phyloP scores from a whole-genome alignment of 345 rosid genomes.

The Linum trigynum region DNA sequence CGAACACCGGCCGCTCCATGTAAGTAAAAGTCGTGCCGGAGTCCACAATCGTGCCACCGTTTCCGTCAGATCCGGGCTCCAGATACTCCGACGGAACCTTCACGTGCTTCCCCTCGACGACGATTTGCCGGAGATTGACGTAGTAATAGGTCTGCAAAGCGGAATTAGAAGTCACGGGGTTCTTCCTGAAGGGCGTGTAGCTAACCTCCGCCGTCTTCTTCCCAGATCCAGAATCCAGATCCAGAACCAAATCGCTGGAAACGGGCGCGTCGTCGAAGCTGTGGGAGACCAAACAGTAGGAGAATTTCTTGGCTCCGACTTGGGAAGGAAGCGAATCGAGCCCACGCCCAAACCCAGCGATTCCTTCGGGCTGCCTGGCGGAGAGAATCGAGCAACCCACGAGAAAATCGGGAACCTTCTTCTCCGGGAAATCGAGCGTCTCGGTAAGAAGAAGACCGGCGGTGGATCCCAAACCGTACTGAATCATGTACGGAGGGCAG shows the following conservation, averaged over 20 bases:
- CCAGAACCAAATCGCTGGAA: slow-evolving; percentile 49
- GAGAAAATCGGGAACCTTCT: slow-evolving; percentile 40
- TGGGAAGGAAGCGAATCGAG: slow-evolving; percentile 62
- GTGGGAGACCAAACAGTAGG: slow-evolving; percentile 70
- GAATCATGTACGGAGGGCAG: slow-evolving; percentile 66
- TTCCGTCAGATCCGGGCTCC: slow-evolving; percentile 52
- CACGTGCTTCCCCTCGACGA: slow-evolving; percentile 43
- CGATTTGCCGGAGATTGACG: slow-evolving; percentile 46
- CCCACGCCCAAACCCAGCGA: slow-evolving; percentile 81
- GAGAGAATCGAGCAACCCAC: slow-evolving; percentile 77
- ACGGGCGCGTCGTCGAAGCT: slow-evolving; percentile 49
- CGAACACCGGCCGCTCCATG: slow-evolving; percentile 58
- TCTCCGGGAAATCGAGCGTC: slow-evolving; percentile 37
- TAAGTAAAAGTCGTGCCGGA: slow-evolving; percentile 85
- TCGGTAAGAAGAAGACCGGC: slow-evolving; percentile 59
- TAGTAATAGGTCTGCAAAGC: slow-evolving; percentile 54
- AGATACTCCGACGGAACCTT: slow-evolving; percentile 52
- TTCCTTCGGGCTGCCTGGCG: slow-evolving; percentile 77
- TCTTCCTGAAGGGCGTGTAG: slow-evolving; percentile 59
- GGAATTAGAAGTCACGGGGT: slow-evolving; percentile 24
- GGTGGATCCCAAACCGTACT: slow-evolving; percentile 72
- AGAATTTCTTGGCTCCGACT: slow-evolving; percentile 54
- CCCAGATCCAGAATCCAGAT: slow-evolving; percentile 33
- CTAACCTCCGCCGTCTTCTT: slow-evolving; percentile 37
- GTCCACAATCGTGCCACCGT: slow-evolving; percentile 77